phyloP scores from a whole-genome alignment of 257 asterid genomes.

The Forsythia viridissima region DNA sequence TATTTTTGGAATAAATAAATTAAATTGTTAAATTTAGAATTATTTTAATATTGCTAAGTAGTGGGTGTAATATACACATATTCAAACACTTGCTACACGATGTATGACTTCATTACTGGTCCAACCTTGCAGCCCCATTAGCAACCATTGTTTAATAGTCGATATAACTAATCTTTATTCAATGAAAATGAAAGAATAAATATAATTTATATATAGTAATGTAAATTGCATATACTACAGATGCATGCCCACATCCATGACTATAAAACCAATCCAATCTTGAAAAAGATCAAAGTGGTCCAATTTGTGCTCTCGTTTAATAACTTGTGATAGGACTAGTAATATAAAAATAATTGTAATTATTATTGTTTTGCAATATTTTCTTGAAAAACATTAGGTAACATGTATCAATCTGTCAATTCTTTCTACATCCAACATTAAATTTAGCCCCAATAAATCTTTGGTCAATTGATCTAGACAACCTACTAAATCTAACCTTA shows the following conservation, averaged over 20 bases:
- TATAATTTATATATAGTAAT: neutral
- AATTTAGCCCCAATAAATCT: constrained; percentile 13
- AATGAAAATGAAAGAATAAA: neutral
- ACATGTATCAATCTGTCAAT: constrained; percentile 27
- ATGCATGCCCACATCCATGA: neutral
- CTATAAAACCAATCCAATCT: neutral
- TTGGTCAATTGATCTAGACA: too few species aligned
- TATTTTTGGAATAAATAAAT: too few species aligned
- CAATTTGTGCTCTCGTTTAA: neutral
- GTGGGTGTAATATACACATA: too few species aligned
- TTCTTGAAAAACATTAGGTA: constrained; percentile 25
- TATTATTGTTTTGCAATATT: neutral
- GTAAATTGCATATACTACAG: neutral
- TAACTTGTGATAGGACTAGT: neutral
- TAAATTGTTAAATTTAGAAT: too few species aligned
- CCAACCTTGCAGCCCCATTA: neutral
- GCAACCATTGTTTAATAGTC: neutral
- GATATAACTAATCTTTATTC: neutral
- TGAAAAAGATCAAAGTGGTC: neutral
- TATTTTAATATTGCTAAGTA: too few species aligned
- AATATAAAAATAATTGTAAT: neutral
- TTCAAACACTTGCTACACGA: too few species aligned
- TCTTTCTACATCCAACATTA: constrained; percentile 20
- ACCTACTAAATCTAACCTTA: neutral
- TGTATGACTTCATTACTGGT: neutral